Percentiles rank a stretch among this genome's conserved stretches.
Conservation (phyloP, 2,329 filamentous ascomycete genomes). For the Exophiala dermatitidis region DNA sequence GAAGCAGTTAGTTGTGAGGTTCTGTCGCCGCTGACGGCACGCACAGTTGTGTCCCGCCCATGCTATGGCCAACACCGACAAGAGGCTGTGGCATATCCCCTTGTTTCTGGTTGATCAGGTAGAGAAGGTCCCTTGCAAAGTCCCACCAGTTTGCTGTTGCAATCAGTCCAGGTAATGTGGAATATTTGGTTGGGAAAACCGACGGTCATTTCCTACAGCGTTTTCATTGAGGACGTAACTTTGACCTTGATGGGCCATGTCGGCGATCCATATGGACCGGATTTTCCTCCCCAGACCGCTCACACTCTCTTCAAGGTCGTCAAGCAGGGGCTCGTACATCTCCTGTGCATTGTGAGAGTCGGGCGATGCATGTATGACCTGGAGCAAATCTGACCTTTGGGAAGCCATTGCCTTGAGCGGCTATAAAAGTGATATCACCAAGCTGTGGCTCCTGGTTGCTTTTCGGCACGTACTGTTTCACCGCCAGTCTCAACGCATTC, state of each 20-base stretch:
- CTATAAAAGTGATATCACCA: constrained; percentile 79
- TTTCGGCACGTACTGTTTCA: constrained; percentile 82
- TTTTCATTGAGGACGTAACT: constrained; percentile 71
- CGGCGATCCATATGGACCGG: constrained; percentile 80
- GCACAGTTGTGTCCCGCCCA: constrained; percentile 67
- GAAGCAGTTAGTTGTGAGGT: background rate
- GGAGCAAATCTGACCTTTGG: constrained; percentile 57
- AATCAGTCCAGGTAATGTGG: constrained; percentile 21
- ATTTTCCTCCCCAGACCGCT: constrained; percentile 59
- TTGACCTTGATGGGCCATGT: constrained; percentile 76
- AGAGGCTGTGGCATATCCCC: constrained; percentile 72
- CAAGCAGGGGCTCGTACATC: constrained; percentile 87
- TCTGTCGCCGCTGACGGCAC: background rate
- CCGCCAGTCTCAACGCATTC: constrained; percentile 62
- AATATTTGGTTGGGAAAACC: constrained; percentile 29
- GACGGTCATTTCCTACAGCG: constrained; percentile 75
- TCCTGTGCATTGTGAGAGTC: constrained; percentile 50
- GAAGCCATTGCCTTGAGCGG: constrained; percentile 84
- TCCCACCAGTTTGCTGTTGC: constrained; percentile 72
- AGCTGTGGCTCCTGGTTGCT: constrained; percentile 60
- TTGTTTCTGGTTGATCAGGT: constrained; percentile 79
- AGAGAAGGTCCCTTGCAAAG: constrained; percentile 72
- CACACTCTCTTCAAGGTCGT: constrained; percentile 61
- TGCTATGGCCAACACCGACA: constrained; percentile 80
- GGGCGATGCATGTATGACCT: background rate